Conservation (phyloP, 2,329 filamentous ascomycete genomes). For the Fusarium subglutinans region DNA sequence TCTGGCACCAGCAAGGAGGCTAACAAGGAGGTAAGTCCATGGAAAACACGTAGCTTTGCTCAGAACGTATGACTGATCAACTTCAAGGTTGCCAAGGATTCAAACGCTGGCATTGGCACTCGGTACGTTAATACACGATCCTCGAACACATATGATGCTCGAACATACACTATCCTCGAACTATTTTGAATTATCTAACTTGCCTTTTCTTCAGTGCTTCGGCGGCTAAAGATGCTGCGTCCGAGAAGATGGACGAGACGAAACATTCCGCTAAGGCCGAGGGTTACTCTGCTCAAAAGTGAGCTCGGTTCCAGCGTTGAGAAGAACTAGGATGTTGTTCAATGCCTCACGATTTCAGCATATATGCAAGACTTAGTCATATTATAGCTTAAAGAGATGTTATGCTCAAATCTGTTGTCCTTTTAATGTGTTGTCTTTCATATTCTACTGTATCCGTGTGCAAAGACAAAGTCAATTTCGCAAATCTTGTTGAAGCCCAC, state of each 20-base stretch:
- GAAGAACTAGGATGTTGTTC: neutral
- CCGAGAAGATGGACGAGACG: neutral
- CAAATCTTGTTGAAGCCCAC: neutral
- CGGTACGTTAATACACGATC: neutral
- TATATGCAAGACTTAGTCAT: neutral
- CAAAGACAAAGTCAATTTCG: neutral
- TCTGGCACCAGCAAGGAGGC: constrained; percentile 70
- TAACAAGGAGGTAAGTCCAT: constrained; percentile 64
- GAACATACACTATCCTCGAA: neutral
- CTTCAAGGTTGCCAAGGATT: neutral
- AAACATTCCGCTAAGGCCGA: neutral
- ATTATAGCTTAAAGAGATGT: neutral
- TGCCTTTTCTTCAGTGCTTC: neutral
- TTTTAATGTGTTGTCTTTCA: neutral
- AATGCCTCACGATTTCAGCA: neutral
- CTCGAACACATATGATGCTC: neutral
- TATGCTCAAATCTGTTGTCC: neutral
- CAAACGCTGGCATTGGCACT: neutral
- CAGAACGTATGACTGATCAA: neutral
- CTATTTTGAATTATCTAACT: neutral
- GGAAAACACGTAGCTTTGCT: neutral
- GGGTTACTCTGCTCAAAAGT: neutral
- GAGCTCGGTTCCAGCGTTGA: neutral
- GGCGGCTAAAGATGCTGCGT: neutral
- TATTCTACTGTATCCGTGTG: neutral